A percentile compares a stretch with the other conserved stretches of the same genome.
phyloP scores from a whole-genome alignment of 2,329 filamentous ascomycete genomes.

The Arachnopeziza araneosa region DNA sequence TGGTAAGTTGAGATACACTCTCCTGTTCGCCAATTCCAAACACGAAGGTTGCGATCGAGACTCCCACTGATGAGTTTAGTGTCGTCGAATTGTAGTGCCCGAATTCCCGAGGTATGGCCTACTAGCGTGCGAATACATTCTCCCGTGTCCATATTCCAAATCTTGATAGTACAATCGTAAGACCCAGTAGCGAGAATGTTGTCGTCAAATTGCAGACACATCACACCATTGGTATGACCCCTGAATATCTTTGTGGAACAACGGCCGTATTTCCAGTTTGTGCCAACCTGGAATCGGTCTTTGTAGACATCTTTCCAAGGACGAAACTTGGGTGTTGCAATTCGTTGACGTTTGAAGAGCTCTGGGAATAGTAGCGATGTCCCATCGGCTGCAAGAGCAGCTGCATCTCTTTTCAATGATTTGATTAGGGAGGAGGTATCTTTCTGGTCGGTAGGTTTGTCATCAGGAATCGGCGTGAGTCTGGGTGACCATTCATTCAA shows the following conservation, averaged over 20 bases:
- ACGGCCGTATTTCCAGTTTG: conserved; percentile 94
- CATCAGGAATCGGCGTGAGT: conserved; percentile 42
- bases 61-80: conserved; percentile 86
- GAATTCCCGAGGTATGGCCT: conserved; percentile 78
- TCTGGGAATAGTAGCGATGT: conserved; percentile 8
- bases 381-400: conserved; percentile 13
- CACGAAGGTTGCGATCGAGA: conserved; percentile 78
- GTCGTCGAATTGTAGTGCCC: conserved; percentile 89
- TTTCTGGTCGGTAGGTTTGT: neutral
- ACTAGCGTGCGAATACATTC: conserved; percentile 77
- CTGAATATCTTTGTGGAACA: conserved; percentile 79
- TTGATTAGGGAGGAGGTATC: conserved; percentile 4
- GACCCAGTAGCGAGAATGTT: conserved; percentile 89
- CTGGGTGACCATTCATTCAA: conserved; percentile 47
- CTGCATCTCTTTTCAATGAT: conserved; percentile 23
- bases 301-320: conserved; percentile 98
- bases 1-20: conserved; percentile 76
- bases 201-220: conserved; percentile 66
- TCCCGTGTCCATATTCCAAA: conserved; percentile 90
- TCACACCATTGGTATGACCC: conserved; percentile 84
- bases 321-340: conserved; percentile 46
- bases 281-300: conserved; percentile 90
- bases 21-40: conserved; percentile 97
- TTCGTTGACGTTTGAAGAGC: conserved; percentile 22
- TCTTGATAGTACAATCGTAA: conserved; percentile 91